These are phyloP conservation scores for Nicotiana obtusifolia DNA, from an alignment of 257 asterid species.

Conservation along the genomic window DNA sequence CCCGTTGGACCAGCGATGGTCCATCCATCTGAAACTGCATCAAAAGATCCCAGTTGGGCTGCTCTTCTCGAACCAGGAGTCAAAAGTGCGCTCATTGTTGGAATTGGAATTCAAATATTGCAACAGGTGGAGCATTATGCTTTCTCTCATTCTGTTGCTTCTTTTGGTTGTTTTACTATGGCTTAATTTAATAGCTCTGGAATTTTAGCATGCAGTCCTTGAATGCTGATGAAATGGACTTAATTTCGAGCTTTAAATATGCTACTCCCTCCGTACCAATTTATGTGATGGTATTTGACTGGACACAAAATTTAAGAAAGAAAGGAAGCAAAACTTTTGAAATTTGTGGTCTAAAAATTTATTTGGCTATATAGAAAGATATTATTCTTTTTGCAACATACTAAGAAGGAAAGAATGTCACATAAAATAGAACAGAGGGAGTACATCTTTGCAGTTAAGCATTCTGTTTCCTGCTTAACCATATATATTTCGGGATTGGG, in stretches of 20 bases:
- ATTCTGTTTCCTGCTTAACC: background rate
- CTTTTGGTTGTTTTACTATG: background rate
- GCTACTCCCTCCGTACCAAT: no score
- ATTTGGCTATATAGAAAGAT: no score
- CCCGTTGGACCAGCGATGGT: constrained; percentile 64
- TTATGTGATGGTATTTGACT: no score
- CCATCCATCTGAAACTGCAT: constrained; percentile 49
- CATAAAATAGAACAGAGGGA: no score
- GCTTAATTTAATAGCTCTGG: background rate
- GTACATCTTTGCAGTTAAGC: background rate
- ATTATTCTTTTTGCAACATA: no score
- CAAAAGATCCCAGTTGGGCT: constrained; percentile 36
- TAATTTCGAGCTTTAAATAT: background rate
- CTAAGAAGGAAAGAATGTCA: no score
- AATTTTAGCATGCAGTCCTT: background rate
- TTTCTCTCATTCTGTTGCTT: background rate
- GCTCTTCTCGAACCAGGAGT: constrained; percentile 85
- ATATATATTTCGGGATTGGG: background rate
- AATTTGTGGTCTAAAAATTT: no score
- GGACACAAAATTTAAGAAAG: no score
- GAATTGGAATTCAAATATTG: constrained; percentile 64
- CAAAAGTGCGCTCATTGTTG: constrained; percentile 64
- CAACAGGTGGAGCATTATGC: constrained; percentile 50
- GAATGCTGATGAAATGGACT: background rate
- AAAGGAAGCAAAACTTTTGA: no score